Evolutionary conservation across 306 rosid genomes (phyloP).

Genomic region (Macrotyloma uniflorum): DNA sequence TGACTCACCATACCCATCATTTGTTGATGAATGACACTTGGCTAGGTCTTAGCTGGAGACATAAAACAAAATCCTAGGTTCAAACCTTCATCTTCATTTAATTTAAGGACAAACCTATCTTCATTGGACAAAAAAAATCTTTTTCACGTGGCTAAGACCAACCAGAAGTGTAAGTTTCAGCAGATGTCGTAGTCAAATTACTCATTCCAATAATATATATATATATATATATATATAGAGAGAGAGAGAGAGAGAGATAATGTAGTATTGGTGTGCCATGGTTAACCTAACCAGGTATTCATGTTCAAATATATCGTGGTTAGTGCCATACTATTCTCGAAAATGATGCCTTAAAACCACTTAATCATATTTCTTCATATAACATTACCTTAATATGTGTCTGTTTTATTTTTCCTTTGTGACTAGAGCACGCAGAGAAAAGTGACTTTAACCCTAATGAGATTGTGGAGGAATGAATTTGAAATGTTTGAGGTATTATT

Average conservation of each 20-base stretch:
- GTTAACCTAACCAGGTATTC: no score
- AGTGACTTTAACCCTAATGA: neutral
- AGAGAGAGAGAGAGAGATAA: no score
- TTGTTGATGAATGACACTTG: constrained; percentile 45
- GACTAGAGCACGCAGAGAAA: neutral
- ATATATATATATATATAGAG: no score
- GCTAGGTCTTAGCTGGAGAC: constrained; percentile 34
- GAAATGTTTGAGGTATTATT: neutral
- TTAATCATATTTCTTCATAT: no score
- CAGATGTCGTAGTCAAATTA: no score
- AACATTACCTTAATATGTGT: neutral
- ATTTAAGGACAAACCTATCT: constrained; percentile 35
- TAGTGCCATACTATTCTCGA: no score
- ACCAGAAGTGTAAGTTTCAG: neutral
- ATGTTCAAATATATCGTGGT: no score
- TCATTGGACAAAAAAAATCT: constrained; percentile 10
- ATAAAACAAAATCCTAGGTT: neutral
- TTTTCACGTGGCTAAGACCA: constrained; percentile 28
- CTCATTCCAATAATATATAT: no score
- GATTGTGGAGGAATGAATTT: neutral
- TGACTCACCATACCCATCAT: constrained; percentile 23
- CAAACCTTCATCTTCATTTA: no score
- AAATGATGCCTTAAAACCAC: no score
- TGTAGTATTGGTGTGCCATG: no score
- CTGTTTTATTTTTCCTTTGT: neutral